Conservation (phyloP, 208 protist species). For the Trypanosoma cruzi region DNA sequence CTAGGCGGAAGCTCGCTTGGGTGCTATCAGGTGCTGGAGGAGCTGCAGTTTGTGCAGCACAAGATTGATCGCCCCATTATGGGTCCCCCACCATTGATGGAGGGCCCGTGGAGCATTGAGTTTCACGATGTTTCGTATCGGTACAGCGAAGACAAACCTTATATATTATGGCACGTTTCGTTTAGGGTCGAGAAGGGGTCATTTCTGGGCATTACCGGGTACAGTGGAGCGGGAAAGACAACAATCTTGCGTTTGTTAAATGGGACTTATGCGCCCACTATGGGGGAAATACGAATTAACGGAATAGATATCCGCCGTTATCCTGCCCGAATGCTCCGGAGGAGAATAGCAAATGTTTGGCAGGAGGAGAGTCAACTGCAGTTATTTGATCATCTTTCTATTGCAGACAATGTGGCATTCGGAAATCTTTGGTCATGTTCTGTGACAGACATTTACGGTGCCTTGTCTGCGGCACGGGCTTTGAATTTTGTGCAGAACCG, state of each 20-base stretch:
- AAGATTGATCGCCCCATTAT: conserved; percentile 21
- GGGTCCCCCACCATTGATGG: conserved; percentile 3
- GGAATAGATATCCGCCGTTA: conserved; percentile 46
- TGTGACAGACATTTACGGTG: conserved; percentile 26
- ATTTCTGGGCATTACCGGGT: conserved; percentile 69
- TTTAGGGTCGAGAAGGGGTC: conserved; percentile 48
- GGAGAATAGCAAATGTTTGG: conserved; percentile 65
- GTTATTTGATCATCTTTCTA: conserved; percentile 53
- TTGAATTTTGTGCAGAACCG: conserved; percentile 41
- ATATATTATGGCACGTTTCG: conserved; percentile 51
- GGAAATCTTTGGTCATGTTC: conserved; percentile 41
- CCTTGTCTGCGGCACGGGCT: conserved; percentile 36
- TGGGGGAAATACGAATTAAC: conserved; percentile 60
- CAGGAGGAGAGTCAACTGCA: conserved; percentile 43
- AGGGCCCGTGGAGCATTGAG: conserved; percentile 51
- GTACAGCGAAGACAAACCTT: conserved; percentile 45
- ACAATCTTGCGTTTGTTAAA: conserved; percentile 63
- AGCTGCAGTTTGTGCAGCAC: conserved; percentile 14
- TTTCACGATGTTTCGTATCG: conserved; percentile 71
- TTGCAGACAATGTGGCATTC: conserved; percentile 65
- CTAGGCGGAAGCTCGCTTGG: conserved; percentile 15
- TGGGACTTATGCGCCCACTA: conserved; percentile 52
- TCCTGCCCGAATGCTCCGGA: conserved; percentile 49
- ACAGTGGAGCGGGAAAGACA: conserved; percentile 78
- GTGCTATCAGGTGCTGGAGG: conserved; percentile 28